Conservation (phyloP, 768 basidiomycete genomes). For the Tylopilus felleus region DNA sequence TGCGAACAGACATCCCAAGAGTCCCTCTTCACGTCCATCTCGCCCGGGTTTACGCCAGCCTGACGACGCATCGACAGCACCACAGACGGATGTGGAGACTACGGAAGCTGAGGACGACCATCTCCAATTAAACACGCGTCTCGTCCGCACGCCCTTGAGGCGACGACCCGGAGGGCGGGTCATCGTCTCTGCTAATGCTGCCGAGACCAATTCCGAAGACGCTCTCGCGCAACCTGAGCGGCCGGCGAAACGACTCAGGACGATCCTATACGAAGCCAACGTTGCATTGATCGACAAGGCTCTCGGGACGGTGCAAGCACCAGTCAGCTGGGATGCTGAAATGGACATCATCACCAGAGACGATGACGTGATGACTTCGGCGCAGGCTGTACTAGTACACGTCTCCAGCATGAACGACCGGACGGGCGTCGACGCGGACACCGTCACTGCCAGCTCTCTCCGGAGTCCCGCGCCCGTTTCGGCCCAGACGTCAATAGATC, state of each 20-base stretch:
- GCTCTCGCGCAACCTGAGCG: constrained; percentile 4
- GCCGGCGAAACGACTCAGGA: constrained; percentile 17
- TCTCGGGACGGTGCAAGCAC: constrained; percentile 22
- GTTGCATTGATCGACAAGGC: constrained; percentile 17
- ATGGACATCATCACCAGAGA: constrained; percentile 6
- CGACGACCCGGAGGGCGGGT: not conserved
- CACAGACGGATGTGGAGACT: constrained; percentile 20
- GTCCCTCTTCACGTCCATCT: not conserved
- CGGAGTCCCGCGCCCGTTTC: too few relatives aligned
- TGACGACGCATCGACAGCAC: constrained; percentile 2
- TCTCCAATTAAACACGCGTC: constrained; percentile 8
- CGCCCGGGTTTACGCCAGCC: not conserved
- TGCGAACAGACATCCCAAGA: constrained; percentile 22
- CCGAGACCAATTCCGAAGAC: constrained; percentile 17
- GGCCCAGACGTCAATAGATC: not conserved
- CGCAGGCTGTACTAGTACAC: not conserved
- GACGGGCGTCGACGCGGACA: not conserved
- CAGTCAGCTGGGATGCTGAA: constrained; percentile 18
- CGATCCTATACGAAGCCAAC: constrained; percentile 21
- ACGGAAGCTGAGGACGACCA: constrained; percentile 24
- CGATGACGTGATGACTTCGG: not conserved
- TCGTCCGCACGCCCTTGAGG: constrained; percentile 6
- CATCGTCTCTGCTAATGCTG: not conserved
- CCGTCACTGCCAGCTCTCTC: not conserved
- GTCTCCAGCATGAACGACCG: not conserved